Base-by-base conservation (phyloP, 2,329 filamentous ascomycete species). In the Moelleriella libera region DNA sequence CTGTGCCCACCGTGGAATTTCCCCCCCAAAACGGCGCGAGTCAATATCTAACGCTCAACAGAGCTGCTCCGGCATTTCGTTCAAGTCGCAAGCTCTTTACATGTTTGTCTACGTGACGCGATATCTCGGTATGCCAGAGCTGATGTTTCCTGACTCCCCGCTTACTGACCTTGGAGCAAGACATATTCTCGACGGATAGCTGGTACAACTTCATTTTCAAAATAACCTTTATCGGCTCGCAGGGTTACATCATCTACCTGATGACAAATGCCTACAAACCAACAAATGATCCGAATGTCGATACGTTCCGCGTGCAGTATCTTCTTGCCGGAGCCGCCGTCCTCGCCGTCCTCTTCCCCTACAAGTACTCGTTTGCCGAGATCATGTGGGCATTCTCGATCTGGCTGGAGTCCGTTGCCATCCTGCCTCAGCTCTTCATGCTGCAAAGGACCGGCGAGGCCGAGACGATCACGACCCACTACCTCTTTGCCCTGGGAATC, bases 401-500 rank as follows among this genome's bases (percentile, higher is more conserved):
- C 65, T 98, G 92, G 92, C 78, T 98, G 32, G 92, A 98, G 70
- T 83, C 85, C 5, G 92, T 98, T 14, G 92, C 92, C 46, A 98
- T 98, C 57, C 76, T 98, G 51, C 92, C 92, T 2, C 92, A 98
- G 70, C 78, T 98, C 47, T 97, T 98, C 68, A 94, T 98, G 87
- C 75, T 98, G 53, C 92, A 98, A 70, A 78, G 92, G 58, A 98
- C 92, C 0, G 94, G 92, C 55, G 90, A 97, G 70, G 94, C 92
- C 9, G 92, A 98, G 70, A 96, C 92, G n/a, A 98, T 98, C 61
- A 98, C 92, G 10, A 95, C 89, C 1, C 90, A 98, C 68, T 98
- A 98, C 65, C 77, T 98, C 41, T 95, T 95, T 61, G 90, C 94
- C 11, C 74, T 98, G 39, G 92, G 92, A 34, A 72, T 83, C 52